phyloP scores from a whole-genome alignment of 108 stramenopile genomes.

The Stephanodiscus minutulus region DNA sequence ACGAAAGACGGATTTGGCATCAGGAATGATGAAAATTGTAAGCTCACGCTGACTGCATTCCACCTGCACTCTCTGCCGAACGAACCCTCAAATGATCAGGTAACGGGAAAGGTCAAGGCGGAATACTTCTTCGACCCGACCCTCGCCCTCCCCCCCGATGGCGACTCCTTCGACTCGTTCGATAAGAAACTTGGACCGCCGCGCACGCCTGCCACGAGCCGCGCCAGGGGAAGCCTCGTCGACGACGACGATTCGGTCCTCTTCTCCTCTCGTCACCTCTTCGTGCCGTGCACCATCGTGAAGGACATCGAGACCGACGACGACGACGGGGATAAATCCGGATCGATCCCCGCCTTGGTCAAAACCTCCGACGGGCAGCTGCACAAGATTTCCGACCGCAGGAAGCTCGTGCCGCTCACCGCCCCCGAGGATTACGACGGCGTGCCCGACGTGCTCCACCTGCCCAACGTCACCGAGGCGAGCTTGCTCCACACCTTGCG shows the following conservation, averaged over 20 bases:
- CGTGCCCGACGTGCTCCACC: constrained; percentile 78
- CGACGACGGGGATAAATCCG: constrained; percentile 13
- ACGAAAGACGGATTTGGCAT: background rate
- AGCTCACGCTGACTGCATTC: background rate
- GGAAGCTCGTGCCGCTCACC: constrained; percentile 56
- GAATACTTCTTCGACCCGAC: constrained; percentile 88
- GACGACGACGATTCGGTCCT: constrained; percentile 36
- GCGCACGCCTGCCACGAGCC: constrained; percentile 23
- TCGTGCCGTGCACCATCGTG: constrained; percentile 78
- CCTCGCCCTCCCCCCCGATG: constrained; percentile 49
- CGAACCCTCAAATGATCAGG: constrained; percentile 32
- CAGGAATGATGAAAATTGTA: background rate
- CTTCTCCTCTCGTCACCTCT: constrained; percentile 69
- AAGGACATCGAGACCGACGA: constrained; percentile 64
- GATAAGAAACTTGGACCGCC: constrained; percentile 15
- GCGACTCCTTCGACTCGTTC: constrained; percentile 27
- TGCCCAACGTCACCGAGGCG: constrained; percentile 84
- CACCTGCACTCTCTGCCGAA: background rate
- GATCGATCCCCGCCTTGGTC: constrained; percentile 67
- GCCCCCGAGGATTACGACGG: constrained; percentile 78
- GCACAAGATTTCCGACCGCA: constrained; percentile 72
- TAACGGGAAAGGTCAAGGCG: constrained; percentile 83
- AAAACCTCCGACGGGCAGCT: constrained; percentile 85
- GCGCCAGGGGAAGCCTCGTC: constrained; percentile 4
- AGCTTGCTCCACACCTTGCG: constrained; percentile 86